Evolutionary conservation across 2,329 filamentous ascomycete genomes (phyloP).

Genomic region (Cercospora sesami): DNA sequence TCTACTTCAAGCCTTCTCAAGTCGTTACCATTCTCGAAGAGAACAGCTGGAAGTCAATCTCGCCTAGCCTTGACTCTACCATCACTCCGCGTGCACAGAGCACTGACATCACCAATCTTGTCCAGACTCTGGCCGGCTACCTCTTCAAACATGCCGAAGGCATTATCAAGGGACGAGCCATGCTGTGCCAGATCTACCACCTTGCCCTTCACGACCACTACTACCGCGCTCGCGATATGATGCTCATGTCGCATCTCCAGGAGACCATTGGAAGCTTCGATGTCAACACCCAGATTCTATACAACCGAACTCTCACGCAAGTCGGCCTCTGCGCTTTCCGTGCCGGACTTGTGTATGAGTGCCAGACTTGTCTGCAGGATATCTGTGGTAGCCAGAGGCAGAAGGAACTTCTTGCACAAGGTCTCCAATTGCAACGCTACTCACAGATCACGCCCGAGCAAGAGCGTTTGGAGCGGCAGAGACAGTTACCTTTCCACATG

Average conservation of each 20-base stretch:
- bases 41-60: slow-evolving; percentile 83
- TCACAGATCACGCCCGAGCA: slow-evolving; percentile 96
- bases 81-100: slow-evolving; percentile 73
- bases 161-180: slow-evolving; percentile 91
- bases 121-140: slow-evolving; percentile 89
- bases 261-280: slow-evolving; percentile 97
- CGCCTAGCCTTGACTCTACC: slow-evolving; percentile 67
- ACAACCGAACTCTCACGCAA: slow-evolving; percentile 96
- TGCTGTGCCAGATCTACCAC: slow-evolving; percentile 99
- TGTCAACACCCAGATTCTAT: slow-evolving; percentile 94
- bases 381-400: slow-evolving; percentile 96
- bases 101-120: slow-evolving; percentile 70
- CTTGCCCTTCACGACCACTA: slow-evolving; percentile 95
- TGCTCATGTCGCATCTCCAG: slow-evolving; percentile 98
- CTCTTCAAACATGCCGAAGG: slow-evolving; percentile 93
- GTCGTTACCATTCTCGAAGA: slow-evolving; percentile 93
- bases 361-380: slow-evolving; percentile 95
- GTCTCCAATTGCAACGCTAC: slow-evolving; percentile 97
- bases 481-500: slow-evolving; percentile 99
- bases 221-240: slow-evolving; percentile 97
- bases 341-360: slow-evolving; percentile 92
- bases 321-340: slow-evolving; percentile 98
- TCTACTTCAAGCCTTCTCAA: slow-evolving; percentile 98
- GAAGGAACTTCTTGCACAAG: slow-evolving; percentile 96
- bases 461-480: slow-evolving; percentile 93